These are phyloP conservation scores for Acacia crassicarpa DNA, from an alignment of 306 rosid species.

Conservation along the genomic window DNA sequence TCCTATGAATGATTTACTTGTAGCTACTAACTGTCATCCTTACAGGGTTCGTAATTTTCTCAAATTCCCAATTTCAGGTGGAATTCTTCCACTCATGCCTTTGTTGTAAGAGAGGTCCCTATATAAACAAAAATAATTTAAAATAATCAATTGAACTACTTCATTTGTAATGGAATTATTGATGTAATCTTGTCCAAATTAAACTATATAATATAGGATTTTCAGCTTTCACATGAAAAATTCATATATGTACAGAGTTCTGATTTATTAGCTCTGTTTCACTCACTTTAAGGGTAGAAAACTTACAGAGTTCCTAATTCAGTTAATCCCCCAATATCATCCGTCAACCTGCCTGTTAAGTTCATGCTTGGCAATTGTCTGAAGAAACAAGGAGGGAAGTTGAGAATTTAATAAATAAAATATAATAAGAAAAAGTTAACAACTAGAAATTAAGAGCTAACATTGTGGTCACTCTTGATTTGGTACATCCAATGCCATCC, in stretches of 20 bases:
- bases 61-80: slow-evolving; percentile 59
- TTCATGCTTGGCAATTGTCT: slow-evolving; percentile 45
- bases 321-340: slow-evolving; percentile 44
- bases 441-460: slow-evolving; percentile 26
- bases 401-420: background rate
- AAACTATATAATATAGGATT: background rate
- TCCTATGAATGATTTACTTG: background rate
- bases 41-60: slow-evolving; percentile 54
- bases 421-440: background rate
- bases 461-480: slow-evolving; percentile 42
- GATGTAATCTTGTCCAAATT: background rate
- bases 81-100: slow-evolving; percentile 53
- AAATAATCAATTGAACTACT: background rate
- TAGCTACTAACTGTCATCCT: slow-evolving; percentile 28
- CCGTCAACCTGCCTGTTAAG: slow-evolving; percentile 46
- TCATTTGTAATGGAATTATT: background rate
- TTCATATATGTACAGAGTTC: background rate
- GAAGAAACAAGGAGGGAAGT: slow-evolving; percentile 14
- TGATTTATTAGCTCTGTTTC: background rate
- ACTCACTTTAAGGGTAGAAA: slow-evolving; percentile 15
- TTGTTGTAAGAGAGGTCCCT: slow-evolving; percentile 69
- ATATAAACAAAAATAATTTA: slow-evolving; percentile 4
- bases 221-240: background rate
- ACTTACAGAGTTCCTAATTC: slow-evolving; percentile 53
- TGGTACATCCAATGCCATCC: slow-evolving; percentile 41